Base-by-base conservation (phyloP, 164 flowering plant species). In the Warburgia ugandensis region DNA sequence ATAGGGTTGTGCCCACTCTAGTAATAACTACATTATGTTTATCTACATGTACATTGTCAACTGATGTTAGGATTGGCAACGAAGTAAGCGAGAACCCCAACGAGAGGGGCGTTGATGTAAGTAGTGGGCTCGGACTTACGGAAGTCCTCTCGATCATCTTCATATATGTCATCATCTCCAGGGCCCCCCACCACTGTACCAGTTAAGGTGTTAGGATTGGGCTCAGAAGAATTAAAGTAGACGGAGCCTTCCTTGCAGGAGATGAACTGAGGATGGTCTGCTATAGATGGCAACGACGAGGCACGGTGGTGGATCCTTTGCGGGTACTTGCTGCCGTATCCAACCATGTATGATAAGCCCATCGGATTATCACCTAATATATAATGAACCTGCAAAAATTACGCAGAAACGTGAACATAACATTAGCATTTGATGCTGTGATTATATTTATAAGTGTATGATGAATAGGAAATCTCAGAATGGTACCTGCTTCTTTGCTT, bases 151-250 rank as follows among this genome's bases (percentile, higher is more conserved):
- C 99, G 65, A 43, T 83, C 77, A 50, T 92, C 99, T 0, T 61
- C 74, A 44, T 83, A 92, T 2, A 20, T 32, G 46, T 92, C 99
- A 29, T 86, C 91, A 36, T 88, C 82, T 1, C 81, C 81, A 0
- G 96, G 96, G 0, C 99, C 96, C 1, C 96, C 99, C 3, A 84
- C 94, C 6, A 92, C 60, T 0, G 96, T 96, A 22, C 96, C 99
- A 0, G 75, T 71, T 19, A 76, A 56, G 1, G 68, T 56, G 52
- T 92, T 92, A 0, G 91, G 86, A 55, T 92, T 88, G 3, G 96
- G 88, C 37, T 46, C 54, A 0, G 91, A 40, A 1, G 91, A 78
- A 59, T 88, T 92, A 62, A 68, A 86, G 52, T 83, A 88, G 39
- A 56, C 20, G 2, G 94, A 60, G 2, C 99, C 99, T 43, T 82